A percentile compares a stretch with the other conserved stretches of the same genome.
These are phyloP conservation scores for Pachysandra terminalis DNA, from an alignment of 164 flowering plant genomes.

Conservation along the genomic window DNA sequence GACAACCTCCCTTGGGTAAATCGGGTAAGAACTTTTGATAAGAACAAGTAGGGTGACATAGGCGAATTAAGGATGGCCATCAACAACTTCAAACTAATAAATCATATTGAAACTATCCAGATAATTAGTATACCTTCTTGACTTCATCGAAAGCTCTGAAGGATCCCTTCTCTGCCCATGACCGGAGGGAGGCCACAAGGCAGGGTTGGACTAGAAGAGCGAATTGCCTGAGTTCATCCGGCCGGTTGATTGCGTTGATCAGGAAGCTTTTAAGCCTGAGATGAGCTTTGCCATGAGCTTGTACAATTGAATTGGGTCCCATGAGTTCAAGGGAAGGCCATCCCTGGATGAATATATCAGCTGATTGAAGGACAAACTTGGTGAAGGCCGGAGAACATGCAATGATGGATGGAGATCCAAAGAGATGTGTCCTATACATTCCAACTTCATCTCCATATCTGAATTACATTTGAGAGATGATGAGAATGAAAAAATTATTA, in stretches of 20 bases:
- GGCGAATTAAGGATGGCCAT: too few species aligned
- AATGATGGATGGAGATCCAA: conserved; percentile 50
- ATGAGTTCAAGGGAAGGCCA: conserved; percentile 41
- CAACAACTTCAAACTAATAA: too few species aligned
- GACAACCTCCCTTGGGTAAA: too few species aligned
- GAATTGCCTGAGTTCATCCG: conserved; percentile 31
- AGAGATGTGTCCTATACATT: conserved; percentile 41
- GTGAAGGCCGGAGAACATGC: conserved; percentile 34
- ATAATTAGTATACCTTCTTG: conserved; percentile 33
- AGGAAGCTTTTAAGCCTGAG: conserved; percentile 24
- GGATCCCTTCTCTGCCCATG: conserved; percentile 24
- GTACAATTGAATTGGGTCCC: conserved; percentile 27
- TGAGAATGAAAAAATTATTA: too few species aligned
- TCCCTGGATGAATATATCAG: conserved; percentile 16
- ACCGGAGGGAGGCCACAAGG: conserved; percentile 19
- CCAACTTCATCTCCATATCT: conserved; percentile 54
- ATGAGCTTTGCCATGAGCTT: conserved; percentile 35
- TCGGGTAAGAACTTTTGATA: too few species aligned
- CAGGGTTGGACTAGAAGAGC: conserved; percentile 33
- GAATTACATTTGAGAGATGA: background rate
- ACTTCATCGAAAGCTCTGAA: conserved; percentile 23
- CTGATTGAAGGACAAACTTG: conserved; percentile 36
- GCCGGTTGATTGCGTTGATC: conserved; percentile 23
- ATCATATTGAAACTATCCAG: too few species aligned
- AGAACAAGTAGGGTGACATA: too few species aligned